phyloP scores from a whole-genome alignment of 2,329 filamentous ascomycete genomes.

The Botrytis hyacinthi region DNA sequence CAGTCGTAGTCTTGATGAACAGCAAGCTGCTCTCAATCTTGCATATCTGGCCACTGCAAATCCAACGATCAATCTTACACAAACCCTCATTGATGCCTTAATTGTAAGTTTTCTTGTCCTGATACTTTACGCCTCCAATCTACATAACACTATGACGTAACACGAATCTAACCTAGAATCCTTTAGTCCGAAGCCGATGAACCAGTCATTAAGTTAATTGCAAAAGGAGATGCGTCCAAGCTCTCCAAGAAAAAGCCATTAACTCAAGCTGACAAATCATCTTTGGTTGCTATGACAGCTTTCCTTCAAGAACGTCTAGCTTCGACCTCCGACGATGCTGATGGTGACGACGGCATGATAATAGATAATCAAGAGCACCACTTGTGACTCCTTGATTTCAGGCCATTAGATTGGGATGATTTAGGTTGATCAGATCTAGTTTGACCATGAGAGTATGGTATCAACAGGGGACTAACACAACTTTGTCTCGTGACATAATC shows the following conservation, averaged over 20 bases:
- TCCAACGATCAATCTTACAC: constrained; percentile 44
- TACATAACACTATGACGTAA: constrained; percentile 13
- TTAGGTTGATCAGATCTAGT: neutral
- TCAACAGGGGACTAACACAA: neutral
- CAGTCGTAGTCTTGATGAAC: constrained; percentile 49
- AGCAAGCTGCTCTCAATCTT: constrained; percentile 65
- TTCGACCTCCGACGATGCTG: neutral
- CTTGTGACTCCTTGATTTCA: neutral
- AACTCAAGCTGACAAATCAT: constrained; percentile 24
- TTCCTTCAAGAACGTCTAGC: constrained; percentile 28
- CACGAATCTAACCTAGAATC: constrained; percentile 29
- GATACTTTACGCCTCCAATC: neutral
- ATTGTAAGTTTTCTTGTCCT: constrained; percentile 51
- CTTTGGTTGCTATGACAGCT: constrained; percentile 28
- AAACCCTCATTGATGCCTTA: constrained; percentile 56
- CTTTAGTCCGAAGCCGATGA: constrained; percentile 44
- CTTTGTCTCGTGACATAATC: neutral
- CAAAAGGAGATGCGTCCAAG: constrained; percentile 31
- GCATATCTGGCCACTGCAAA: constrained; percentile 54
- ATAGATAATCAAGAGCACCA: neutral
- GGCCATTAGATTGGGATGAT: neutral
- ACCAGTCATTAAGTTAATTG: constrained; percentile 43
- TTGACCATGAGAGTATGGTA: neutral
- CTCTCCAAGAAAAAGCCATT: constrained; percentile 17
- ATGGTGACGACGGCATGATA: neutral